Conservation (phyloP, 2,329 filamentous ascomycete species). For the Colletotrichum liriopes region DNA sequence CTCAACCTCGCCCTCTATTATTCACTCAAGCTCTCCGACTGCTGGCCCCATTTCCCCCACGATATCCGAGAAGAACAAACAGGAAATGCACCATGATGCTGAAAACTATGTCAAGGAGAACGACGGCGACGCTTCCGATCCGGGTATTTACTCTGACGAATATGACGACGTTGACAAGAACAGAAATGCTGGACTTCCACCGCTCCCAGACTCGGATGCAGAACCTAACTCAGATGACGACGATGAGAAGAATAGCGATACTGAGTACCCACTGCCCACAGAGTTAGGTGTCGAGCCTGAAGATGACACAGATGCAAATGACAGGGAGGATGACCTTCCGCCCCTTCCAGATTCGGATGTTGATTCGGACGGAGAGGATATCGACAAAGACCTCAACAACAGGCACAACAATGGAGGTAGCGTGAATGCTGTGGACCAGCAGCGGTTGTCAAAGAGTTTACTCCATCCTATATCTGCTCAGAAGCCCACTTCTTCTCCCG, state of each 20-base stretch:
- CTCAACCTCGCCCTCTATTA: background rate
- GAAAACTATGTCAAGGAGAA: too few species aligned
- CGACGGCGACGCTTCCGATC: too few species aligned
- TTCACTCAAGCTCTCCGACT: background rate
- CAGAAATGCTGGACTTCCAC: background rate
- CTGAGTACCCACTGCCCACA: background rate
- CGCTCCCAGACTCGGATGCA: background rate
- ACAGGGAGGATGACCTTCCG: background rate
- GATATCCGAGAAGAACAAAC: too few species aligned
- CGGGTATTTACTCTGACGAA: too few species aligned
- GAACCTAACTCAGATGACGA: background rate
- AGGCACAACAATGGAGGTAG: background rate
- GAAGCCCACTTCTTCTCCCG: background rate
- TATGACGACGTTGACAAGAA: background rate
- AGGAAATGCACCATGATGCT: too few species aligned
- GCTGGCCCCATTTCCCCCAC: background rate
- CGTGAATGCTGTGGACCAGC: background rate
- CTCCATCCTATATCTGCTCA: background rate
- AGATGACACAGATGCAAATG: background rate
- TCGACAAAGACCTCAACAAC: background rate
- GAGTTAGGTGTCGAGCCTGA: background rate
- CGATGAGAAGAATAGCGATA: background rate
- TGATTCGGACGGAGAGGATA: background rate
- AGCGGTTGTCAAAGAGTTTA: background rate
- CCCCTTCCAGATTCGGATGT: background rate